These are phyloP conservation scores for Leccinellum luteum DNA, from an alignment of 768 basidiomycete genomes.

Conservation along the genomic window DNA sequence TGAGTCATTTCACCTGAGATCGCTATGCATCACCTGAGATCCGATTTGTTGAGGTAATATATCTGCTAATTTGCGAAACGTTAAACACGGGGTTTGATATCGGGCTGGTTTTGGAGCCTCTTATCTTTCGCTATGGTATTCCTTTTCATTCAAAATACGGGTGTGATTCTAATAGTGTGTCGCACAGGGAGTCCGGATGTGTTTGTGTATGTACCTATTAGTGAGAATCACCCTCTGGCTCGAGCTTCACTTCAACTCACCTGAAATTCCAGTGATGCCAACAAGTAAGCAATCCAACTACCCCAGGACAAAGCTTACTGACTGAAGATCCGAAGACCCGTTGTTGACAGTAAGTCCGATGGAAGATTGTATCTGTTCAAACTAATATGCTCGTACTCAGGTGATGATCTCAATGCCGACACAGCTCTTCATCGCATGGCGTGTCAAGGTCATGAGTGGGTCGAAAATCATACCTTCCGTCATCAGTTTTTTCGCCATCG, in stretches of 20 bases:
- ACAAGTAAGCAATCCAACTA: conserved; percentile 4
- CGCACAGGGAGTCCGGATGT: conserved; percentile 21
- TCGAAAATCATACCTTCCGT: conserved; percentile 26
- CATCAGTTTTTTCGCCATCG: conserved; percentile 17
- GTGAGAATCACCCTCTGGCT: background rate
- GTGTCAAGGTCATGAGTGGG: conserved; percentile 37
- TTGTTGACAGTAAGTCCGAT: conserved; percentile 38
- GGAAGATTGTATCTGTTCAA: background rate
- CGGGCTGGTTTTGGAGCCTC: conserved; percentile 44
- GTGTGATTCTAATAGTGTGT: conserved; percentile 16
- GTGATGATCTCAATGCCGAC: conserved; percentile 43
- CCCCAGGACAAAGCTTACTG: background rate
- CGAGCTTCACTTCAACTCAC: conserved; percentile 22
- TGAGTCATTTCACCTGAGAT: conserved; percentile 21
- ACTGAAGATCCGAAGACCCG: conserved; percentile 36
- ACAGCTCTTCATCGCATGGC: conserved; percentile 49
- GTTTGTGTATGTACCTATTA: background rate
- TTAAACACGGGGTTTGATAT: conserved; percentile 45
- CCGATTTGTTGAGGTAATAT: conserved; percentile 32
- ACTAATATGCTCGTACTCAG: conserved; percentile 21
- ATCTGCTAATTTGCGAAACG: conserved; percentile 49
- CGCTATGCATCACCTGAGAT: background rate
- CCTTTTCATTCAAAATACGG: too few relatives aligned
- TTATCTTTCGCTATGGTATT: conserved; percentile 47
- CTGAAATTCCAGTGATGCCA: conserved; percentile 6